These are phyloP conservation scores for Saturnispora sekii DNA, from an alignment of 805 yeast species.

Conservation along the genomic window DNA sequence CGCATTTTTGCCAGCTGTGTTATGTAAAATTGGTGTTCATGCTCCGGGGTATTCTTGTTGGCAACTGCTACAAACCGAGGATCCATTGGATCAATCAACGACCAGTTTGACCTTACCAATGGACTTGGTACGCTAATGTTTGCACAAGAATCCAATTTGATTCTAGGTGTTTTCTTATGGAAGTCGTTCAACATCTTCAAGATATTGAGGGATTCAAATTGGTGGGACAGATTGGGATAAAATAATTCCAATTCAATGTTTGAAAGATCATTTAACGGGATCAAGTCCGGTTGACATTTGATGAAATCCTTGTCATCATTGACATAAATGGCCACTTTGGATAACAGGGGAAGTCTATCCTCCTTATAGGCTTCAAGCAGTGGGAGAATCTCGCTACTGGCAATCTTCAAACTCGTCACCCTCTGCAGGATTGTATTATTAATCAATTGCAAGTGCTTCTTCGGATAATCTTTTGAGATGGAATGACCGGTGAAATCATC, in stretches of 20 bases:
- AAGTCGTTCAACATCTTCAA: neutral
- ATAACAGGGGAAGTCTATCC: neutral
- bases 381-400: neutral
- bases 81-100: no score
- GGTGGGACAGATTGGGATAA: neutral
- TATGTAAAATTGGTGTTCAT: no score
- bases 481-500: conserved; percentile 2
- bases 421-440: neutral
- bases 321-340: neutral
- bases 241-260: neutral
- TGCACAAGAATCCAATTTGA: neutral
- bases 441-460: neutral
- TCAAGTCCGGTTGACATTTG: neutral
- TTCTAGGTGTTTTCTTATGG: neutral
- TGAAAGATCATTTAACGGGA: neutral
- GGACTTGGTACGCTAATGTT: no score
- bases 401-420: neutral
- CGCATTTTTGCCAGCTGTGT: no score
- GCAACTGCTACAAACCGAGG: no score
- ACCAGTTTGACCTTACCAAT: no score
- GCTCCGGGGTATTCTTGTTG: no score
- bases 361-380: neutral
- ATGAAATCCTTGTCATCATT: neutral
- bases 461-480: neutral
- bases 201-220: neutral